Evolutionary conservation across 1,284 basidiomycete genomes (phyloP).

Genomic region (Limonomyces culmigenus): DNA sequence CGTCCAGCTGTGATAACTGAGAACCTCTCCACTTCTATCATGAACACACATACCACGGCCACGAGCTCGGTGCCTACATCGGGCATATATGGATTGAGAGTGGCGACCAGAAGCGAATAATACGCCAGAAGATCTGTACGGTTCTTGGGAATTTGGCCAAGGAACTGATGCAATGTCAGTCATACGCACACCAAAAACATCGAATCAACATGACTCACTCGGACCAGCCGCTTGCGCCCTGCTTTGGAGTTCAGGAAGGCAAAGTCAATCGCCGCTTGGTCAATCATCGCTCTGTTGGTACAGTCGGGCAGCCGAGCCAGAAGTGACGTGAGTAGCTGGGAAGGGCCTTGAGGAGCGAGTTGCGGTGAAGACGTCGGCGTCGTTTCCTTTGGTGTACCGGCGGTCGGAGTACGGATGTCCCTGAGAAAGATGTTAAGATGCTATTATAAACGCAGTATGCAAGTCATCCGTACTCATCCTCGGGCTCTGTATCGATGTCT

Average conservation of each 20-base stretch:
- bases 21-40: too few relatives aligned
- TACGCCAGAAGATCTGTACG: constrained; percentile 86
- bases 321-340: constrained; percentile 83
- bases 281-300: constrained; percentile 82
- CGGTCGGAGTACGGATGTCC: constrained; percentile 42
- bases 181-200: neutral
- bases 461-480: too few relatives aligned
- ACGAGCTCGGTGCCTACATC: constrained; percentile 80
- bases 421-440: constrained; percentile 4
- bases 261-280: constrained; percentile 91
- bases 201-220: constrained; percentile 28
- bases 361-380: constrained; percentile 50
- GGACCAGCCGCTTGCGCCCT: constrained; percentile 77
- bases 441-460: constrained; percentile 1
- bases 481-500: too few relatives aligned
- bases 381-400: constrained; percentile 43
- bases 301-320: constrained; percentile 87
- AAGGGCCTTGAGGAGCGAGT: constrained; percentile 71
- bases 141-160: constrained; percentile 75
- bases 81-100: constrained; percentile 83
- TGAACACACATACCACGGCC: constrained; percentile 37
- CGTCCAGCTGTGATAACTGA: constrained; percentile 57
- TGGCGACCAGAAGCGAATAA: constrained; percentile 83
- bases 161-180: constrained; percentile 34
- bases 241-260: constrained; percentile 94